Conservation (phyloP, 352 stramenopile species). For the Phytopythium helicoides region DNA sequence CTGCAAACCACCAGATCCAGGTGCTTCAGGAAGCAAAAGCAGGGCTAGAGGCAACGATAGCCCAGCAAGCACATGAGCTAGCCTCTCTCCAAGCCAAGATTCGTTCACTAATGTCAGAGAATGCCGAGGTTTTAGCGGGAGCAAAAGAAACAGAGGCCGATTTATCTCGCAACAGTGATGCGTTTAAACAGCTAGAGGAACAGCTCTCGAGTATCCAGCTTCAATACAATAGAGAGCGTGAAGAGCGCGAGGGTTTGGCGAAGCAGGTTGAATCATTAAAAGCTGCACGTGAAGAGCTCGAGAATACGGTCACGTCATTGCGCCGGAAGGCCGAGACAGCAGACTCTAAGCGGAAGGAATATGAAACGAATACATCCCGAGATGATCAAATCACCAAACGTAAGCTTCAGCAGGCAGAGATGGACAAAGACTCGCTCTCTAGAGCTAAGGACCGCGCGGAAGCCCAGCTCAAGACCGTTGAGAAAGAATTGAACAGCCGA, state of each 20-base stretch:
- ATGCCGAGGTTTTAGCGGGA: slow-evolving; percentile 18
- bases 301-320: slow-evolving; percentile 4
- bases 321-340: slow-evolving; percentile 15
- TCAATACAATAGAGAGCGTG: slow-evolving; percentile 12
- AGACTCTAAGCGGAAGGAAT: slow-evolving; percentile 20
- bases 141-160: slow-evolving; percentile 26
- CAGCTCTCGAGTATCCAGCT: slow-evolving; percentile 10
- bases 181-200: slow-evolving; percentile 15
- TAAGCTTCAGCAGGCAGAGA: slow-evolving; percentile 37
- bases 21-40: slow-evolving; percentile 24
- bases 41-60: slow-evolving; percentile 13
- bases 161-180: slow-evolving; percentile 7
- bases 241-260: slow-evolving; percentile 12
- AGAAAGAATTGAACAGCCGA: slow-evolving; percentile 24
- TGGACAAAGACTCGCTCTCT: slow-evolving; percentile 17
- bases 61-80: slow-evolving; percentile 20
- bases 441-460: slow-evolving; percentile 26
- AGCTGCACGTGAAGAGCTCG: slow-evolving; percentile 13
- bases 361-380: slow-evolving; percentile 7
- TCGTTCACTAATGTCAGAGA: slow-evolving; percentile 25
- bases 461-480: slow-evolving; percentile 22
- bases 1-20: slow-evolving; percentile 17
- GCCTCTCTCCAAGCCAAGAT: slow-evolving; percentile 21
- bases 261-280: slow-evolving; percentile 10
- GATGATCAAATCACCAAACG: slow-evolving; percentile 28